A percentile compares a stretch with the other conserved stretches of the same genome.
These are phyloP conservation scores for Trichoderma sp. DNA, from an alignment of 2,329 filamentous ascomycete genomes.

Conservation along the genomic window DNA sequence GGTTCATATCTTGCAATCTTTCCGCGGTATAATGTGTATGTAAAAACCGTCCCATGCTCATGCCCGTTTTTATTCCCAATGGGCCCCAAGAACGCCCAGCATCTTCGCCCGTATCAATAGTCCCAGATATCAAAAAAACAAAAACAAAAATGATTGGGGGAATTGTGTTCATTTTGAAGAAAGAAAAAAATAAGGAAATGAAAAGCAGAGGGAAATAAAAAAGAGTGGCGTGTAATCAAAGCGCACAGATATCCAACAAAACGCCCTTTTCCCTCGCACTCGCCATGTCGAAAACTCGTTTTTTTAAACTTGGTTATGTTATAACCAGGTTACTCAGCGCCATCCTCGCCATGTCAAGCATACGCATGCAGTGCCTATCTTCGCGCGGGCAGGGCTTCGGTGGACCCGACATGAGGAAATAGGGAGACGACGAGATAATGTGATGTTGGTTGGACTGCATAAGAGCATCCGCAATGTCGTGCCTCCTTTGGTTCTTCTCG, in stretches of 20 bases:
- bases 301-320: constrained; percentile 25
- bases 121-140: neutral
- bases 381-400: constrained; percentile 35
- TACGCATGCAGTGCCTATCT: constrained; percentile 48
- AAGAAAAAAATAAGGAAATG: neutral
- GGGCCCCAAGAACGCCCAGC: neutral
- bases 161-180: neutral
- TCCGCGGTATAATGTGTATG: neutral
- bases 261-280: neutral
- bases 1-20: neutral
- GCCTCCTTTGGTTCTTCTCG: constrained; percentile 49
- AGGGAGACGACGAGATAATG: constrained; percentile 28
- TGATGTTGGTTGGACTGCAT: constrained; percentile 45
- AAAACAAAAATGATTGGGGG: neutral
- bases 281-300: neutral
- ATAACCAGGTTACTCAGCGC: constrained; percentile 59
- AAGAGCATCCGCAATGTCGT: constrained; percentile 52
- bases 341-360: constrained; percentile 56
- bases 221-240: neutral
- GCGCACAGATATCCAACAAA: neutral
- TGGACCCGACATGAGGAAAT: constrained; percentile 29
- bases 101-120: neutral
- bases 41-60: neutral
- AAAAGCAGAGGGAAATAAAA: neutral
- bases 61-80: neutral